phyloP scores from a whole-genome alignment of 2,329 filamentous ascomycete species.

The Parastagonospora nodorum region DNA sequence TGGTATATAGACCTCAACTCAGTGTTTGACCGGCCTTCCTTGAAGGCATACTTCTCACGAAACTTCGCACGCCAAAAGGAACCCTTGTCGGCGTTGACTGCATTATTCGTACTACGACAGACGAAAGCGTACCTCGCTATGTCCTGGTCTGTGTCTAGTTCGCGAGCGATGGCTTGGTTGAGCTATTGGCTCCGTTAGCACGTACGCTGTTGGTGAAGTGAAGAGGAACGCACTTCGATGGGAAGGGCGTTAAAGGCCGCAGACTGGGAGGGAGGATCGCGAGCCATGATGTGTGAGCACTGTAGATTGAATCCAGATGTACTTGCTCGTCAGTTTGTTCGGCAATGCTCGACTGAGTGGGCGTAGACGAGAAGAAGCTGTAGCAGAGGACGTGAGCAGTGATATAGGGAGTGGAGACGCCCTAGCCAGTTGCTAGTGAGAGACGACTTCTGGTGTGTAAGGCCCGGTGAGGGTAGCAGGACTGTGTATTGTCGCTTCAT shows the following conservation, averaged over 20 bases:
- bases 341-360: neutral
- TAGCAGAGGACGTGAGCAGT: neutral
- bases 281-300: constrained; percentile 12
- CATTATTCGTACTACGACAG: constrained; percentile 47
- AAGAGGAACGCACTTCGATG: constrained; percentile 32
- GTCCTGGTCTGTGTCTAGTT: constrained; percentile 50
- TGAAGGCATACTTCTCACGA: constrained; percentile 48
- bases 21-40: constrained; percentile 22
- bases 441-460: constrained; percentile 1
- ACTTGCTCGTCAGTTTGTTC: neutral
- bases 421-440: constrained; percentile 1
- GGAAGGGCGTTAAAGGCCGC: constrained; percentile 40
- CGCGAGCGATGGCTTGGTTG: constrained; percentile 46
- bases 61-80: constrained; percentile 57
- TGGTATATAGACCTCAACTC: constrained; percentile 47
- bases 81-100: constrained; percentile 47
- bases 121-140: constrained; percentile 48
- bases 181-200: constrained; percentile 35
- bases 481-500: neutral
- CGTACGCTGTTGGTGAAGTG: neutral
- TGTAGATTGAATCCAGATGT: neutral
- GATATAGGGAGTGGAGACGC: neutral
- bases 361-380: neutral
- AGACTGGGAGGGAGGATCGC: constrained; percentile 1
- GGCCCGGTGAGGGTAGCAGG: constrained; percentile 5